Conservation (phyloP, 1,139 yeast genomes). For the Arxiozyma heterogenica region DNA sequence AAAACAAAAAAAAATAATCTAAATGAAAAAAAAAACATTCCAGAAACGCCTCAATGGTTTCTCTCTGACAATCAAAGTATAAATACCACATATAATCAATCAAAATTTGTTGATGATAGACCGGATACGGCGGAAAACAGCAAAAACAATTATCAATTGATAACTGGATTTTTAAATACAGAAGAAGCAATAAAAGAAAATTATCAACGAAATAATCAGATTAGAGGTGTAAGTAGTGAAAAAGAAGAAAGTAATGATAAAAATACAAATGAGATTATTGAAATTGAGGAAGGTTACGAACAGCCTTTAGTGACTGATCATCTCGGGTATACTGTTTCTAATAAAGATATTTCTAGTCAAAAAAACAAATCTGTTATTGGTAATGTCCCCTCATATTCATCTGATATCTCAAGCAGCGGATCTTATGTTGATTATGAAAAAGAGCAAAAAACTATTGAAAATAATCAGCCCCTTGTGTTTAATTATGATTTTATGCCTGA, state of each 20-base stretch:
- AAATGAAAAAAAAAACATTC: conserved; percentile 11
- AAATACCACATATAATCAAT: not conserved
- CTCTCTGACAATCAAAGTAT: conserved; percentile 2
- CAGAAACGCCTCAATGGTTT: conserved; percentile 20
- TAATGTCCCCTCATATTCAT: not conserved
- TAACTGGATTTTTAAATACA: conserved; percentile 12
- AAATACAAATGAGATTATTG: not conserved
- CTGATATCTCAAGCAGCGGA: not conserved
- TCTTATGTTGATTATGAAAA: not conserved
- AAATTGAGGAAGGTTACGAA: not conserved
- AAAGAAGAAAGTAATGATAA: not conserved
- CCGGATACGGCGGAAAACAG: not conserved
- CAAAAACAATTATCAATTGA: conserved; percentile 10
- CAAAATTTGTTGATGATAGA: conserved; percentile 8
- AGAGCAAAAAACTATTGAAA: not conserved
- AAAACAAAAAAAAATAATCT: not conserved
- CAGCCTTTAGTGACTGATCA: not conserved
- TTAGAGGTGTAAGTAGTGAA: not conserved
- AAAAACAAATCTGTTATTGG: not conserved
- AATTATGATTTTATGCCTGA: conserved; percentile 67
- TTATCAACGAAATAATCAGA: not conserved
- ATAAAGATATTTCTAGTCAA: not conserved
- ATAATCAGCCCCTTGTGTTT: conserved; percentile 23
- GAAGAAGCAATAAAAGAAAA: conserved; percentile 4
- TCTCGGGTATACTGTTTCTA: not conserved